Base-by-base conservation (phyloP, 2,329 filamentous ascomycete species). In the Lomentospora prolificans region DNA sequence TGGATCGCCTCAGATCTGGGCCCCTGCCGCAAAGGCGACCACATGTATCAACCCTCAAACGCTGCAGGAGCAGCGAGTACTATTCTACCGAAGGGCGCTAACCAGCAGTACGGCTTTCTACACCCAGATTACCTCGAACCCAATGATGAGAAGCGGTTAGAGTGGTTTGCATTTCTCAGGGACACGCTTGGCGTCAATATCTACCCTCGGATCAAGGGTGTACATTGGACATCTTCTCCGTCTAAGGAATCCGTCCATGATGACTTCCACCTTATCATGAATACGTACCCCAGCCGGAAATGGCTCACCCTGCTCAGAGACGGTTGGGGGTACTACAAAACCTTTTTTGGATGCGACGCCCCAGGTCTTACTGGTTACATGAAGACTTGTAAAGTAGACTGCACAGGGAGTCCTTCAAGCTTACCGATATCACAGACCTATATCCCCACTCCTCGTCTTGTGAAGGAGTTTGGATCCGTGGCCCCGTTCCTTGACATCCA, bases 271-370 rank as follows among this genome's bases (percentile, higher is more conserved):
- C 8, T 36, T 24, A 44, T 51, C 12, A 12, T 52, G 19, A 14
- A 17, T 3, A 9, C 10, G 3, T n/a, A 19, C 6, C 36, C 53
- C 7, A 19, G 10, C 10, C 39, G 31, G n/a, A 31, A 17, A 12
- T 58, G 53, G 53, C 50, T 58, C 3, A 31, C 24, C 19, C 9
- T 58, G 9, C 54, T 58, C 50, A 55, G 50, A 12, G 53, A 58
- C 19, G 57, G 53, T 9, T 58, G 57, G 57, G 30, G 31, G 5
- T 51, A 31, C 17, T 57, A 57, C 31, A 41, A 30, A 31, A n/a
- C 8, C 22, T 50, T 8, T 2, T 46, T 57, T n/a, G 33, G 50
- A 27, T 4, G 33, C 22, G n/a, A 50, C 10, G 44, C 8, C n/a
- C 5, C 14, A 41, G 12, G n/a, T 30, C 7, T 53, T 12, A 12